These are phyloP conservation scores for Escovopsis sp. DNA, from an alignment of 2,329 filamentous ascomycete species.

Conservation along the genomic window DNA sequence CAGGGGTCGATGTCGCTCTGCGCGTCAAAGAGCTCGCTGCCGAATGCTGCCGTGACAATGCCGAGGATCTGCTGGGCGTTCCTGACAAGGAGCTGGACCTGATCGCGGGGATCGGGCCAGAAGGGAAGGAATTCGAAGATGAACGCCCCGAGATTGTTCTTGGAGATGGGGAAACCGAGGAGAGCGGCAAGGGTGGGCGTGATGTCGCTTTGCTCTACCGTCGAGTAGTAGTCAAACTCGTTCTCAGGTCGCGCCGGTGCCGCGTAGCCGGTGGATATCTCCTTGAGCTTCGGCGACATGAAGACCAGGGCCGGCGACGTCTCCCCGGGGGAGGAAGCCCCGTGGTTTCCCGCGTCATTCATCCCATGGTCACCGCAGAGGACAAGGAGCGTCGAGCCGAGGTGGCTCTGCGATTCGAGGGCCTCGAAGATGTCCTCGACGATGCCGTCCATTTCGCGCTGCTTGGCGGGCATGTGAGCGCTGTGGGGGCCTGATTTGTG, in stretches of 20 bases:
- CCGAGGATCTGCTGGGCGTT: constrained; percentile 72
- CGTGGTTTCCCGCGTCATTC: constrained; percentile 97
- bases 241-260: constrained; percentile 45
- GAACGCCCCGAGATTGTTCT: constrained; percentile 80
- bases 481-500: constrained; percentile 87
- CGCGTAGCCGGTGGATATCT: constrained; percentile 28
- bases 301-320: constrained; percentile 89
- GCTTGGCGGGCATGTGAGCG: constrained; percentile 83
- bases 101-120: constrained; percentile 44
- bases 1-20: constrained; percentile 21
- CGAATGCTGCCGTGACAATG: constrained; percentile 62
- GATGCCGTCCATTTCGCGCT: constrained; percentile 82
- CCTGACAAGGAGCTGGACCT: constrained; percentile 52
- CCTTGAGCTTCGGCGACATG: constrained; percentile 66
- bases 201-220: constrained; percentile 87
- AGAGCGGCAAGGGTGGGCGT: constrained; percentile 78
- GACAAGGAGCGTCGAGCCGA: constrained; percentile 67
- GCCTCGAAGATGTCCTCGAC: constrained; percentile 62
- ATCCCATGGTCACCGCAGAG: constrained; percentile 95
- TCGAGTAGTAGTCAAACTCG: constrained; percentile 72
- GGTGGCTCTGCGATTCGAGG: constrained; percentile 54
- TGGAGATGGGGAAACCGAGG: constrained; percentile 73
- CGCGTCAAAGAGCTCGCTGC: constrained; percentile 27
- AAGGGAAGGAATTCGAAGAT: constrained; percentile 66
- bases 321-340: constrained; percentile 83